Evolutionary conservation across 176 grass and related monocot genomes (phyloP).

Genomic region (Oryza glumipatula): DNA sequence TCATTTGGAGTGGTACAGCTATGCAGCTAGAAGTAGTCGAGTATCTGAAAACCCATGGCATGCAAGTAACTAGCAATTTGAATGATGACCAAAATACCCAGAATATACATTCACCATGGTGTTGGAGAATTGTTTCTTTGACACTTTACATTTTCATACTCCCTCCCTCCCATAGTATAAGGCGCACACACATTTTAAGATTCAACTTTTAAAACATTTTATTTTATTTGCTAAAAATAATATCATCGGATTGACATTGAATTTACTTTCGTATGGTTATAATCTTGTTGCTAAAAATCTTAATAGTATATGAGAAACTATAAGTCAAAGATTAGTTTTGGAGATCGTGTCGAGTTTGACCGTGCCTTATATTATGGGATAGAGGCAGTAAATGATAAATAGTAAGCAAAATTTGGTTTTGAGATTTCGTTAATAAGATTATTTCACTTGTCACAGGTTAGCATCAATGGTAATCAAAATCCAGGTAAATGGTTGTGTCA

Average conservation of each 20-base stretch:
- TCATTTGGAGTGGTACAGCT: neutral
- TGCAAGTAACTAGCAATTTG: neutral
- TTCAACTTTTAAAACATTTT: too few relatives aligned
- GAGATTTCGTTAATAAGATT: slow-evolving; percentile 36
- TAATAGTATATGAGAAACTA: too few relatives aligned
- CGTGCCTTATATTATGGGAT: too few relatives aligned
- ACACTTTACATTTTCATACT: slow-evolving; percentile 6
- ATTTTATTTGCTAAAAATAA: too few relatives aligned
- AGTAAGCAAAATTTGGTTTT: neutral
- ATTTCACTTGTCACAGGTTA: slow-evolving; percentile 65
- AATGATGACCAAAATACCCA: slow-evolving; percentile 1
- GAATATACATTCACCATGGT: neutral
- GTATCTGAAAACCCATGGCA: neutral
- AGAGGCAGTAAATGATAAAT: slow-evolving; percentile 14
- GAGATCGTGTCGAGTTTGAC: too few relatives aligned
- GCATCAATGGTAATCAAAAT: slow-evolving; percentile 52
- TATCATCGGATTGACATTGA: too few relatives aligned
- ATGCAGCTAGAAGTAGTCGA: neutral
- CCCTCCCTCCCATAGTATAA: too few relatives aligned
- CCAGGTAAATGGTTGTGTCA: slow-evolving; percentile 56
- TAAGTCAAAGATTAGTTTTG: too few relatives aligned
- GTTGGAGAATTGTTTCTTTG: slow-evolving; percentile 5
- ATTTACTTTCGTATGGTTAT: too few relatives aligned
- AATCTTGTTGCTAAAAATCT: too few relatives aligned
- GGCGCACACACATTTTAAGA: too few relatives aligned